These are phyloP conservation scores for Tilletia caries DNA, from an alignment of 1,284 basidiomycete species.

Conservation along the genomic window DNA sequence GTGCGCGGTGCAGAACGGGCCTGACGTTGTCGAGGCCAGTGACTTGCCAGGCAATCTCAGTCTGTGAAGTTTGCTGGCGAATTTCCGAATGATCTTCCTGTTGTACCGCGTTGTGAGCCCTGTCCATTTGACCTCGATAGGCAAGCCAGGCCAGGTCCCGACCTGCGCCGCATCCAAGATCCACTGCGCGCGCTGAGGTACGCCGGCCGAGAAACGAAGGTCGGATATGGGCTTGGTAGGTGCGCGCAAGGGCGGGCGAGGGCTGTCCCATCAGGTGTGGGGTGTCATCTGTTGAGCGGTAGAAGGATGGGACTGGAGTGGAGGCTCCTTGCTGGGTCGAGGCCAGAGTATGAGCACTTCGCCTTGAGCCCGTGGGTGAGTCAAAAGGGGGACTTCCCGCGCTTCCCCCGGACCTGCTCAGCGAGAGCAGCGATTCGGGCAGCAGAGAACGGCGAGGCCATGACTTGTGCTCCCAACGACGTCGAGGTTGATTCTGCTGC, in stretches of 20 bases:
- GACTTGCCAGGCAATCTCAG: not conserved
- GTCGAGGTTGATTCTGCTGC: too few species aligned
- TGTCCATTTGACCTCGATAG: not conserved
- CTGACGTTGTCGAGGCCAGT: conserved; percentile 6
- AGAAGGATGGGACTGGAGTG: not conserved
- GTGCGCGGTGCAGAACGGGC: not conserved
- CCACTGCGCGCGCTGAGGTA: conserved; percentile 2
- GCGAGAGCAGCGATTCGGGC: not conserved
- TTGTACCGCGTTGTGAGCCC: not conserved
- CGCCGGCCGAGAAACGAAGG: not conserved
- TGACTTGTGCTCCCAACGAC: not conserved
- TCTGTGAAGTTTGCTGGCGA: not conserved
- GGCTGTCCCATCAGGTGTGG: conserved; percentile 3
- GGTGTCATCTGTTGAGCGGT: too few species aligned
- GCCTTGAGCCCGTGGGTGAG: not conserved
- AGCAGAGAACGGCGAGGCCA: not conserved
- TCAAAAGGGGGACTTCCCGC: not conserved
- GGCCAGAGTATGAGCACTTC: not conserved
- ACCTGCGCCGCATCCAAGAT: conserved; percentile 13
- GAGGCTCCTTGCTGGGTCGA: not conserved
- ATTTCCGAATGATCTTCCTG: not conserved
- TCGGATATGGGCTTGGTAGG: not conserved
- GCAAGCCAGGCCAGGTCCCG: conserved; percentile 13
- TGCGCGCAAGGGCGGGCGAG: not conserved
- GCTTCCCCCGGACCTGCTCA: not conserved